These are phyloP conservation scores for Millerago galiae DNA, from an alignment of 805 yeast genomes.

Conservation along the genomic window DNA sequence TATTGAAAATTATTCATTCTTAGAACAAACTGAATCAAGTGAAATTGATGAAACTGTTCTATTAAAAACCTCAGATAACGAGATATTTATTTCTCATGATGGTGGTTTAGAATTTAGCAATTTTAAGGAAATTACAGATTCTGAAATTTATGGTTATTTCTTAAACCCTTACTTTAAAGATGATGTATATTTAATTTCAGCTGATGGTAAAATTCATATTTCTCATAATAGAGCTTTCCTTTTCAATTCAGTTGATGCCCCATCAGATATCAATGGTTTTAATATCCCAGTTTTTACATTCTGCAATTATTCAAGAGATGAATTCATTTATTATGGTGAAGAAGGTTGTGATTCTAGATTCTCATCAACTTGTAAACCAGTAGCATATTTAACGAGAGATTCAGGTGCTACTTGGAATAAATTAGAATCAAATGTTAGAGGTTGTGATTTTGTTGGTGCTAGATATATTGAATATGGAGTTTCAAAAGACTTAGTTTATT, in stretches of 20 bases:
- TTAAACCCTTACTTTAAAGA: slow-evolving; percentile 56
- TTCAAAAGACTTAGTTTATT: slow-evolving; percentile 50
- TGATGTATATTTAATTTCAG: slow-evolving; percentile 25
- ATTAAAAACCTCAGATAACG: slow-evolving; percentile 45
- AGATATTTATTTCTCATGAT: slow-evolving; percentile 59
- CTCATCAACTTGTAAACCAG: slow-evolving; percentile 38
- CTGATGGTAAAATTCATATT: slow-evolving; percentile 32
- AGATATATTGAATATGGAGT: slow-evolving; percentile 33
- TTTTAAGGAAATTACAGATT: slow-evolving; percentile 13
- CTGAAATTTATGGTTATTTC: slow-evolving; percentile 41
- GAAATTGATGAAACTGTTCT: slow-evolving; percentile 57
- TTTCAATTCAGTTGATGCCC: slow-evolving; percentile 32
- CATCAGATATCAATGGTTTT: slow-evolving; percentile 41
- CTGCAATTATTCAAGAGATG: slow-evolving; percentile 43
- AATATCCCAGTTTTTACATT: slow-evolving; percentile 49
- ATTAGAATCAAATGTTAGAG: slow-evolving; percentile 42
- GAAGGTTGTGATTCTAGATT: slow-evolving; percentile 38
- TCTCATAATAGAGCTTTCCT: slow-evolving; percentile 61
- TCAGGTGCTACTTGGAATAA: slow-evolving; percentile 56
- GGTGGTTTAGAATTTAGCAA: slow-evolving; percentile 17
- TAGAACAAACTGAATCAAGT: slow-evolving; percentile 33
- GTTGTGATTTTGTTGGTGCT: slow-evolving; percentile 62
- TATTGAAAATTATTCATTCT: slow-evolving; percentile 49
- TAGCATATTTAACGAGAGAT: slow-evolving; percentile 57
- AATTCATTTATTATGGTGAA: slow-evolving; percentile 65